A percentile compares a stretch with the other conserved stretches of the same genome.
phyloP scores from a whole-genome alignment of 1,284 basidiomycete species.

The Boletus semigastroideus region DNA sequence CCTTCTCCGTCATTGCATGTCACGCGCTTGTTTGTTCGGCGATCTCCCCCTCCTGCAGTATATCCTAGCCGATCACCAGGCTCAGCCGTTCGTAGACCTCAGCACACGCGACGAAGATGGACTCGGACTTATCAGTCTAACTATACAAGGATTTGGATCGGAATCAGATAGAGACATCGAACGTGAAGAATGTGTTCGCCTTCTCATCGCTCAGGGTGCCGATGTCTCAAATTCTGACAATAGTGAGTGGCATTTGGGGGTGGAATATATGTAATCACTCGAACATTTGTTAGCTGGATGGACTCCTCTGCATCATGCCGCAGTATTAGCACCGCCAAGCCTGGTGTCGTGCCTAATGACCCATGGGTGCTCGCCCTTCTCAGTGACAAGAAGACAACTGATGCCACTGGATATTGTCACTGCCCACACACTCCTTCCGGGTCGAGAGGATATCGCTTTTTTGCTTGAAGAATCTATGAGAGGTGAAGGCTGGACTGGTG shows the following conservation, averaged over 20 bases:
- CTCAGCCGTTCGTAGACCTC: conserved; percentile 68
- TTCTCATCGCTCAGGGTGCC: conserved; percentile 78
- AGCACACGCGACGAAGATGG: conserved; percentile 79
- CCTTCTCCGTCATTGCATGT: conserved; percentile 69
- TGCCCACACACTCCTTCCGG: conserved; percentile 74
- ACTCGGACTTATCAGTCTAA: conserved; percentile 71
- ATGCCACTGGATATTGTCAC: conserved; percentile 86
- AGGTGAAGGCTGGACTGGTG: conserved; percentile 69
- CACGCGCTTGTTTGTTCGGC: conserved; percentile 72
- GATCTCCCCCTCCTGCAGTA: conserved; percentile 71
- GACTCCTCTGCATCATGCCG: conserved; percentile 95
- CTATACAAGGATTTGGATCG: conserved; percentile 83
- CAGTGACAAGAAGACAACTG: conserved; percentile 71
- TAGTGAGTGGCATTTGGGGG: conserved; percentile 41
- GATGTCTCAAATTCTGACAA: conserved; percentile 65
- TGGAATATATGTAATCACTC: conserved; percentile 2
- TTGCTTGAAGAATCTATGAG: conserved; percentile 83
- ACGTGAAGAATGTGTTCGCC: conserved; percentile 82
- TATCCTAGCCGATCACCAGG: conserved; percentile 68
- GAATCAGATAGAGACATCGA: conserved; percentile 82
- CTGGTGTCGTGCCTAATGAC: conserved; percentile 91
- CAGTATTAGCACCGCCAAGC: conserved; percentile 85
- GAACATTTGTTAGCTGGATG: conserved; percentile 67
- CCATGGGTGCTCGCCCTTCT: conserved; percentile 82
- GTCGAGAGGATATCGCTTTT: conserved; percentile 76